Percentiles rank a stretch among this genome's conserved stretches.
phyloP scores from a whole-genome alignment of 306 rosid species.

The Psophocarpus tetragonolobus region DNA sequence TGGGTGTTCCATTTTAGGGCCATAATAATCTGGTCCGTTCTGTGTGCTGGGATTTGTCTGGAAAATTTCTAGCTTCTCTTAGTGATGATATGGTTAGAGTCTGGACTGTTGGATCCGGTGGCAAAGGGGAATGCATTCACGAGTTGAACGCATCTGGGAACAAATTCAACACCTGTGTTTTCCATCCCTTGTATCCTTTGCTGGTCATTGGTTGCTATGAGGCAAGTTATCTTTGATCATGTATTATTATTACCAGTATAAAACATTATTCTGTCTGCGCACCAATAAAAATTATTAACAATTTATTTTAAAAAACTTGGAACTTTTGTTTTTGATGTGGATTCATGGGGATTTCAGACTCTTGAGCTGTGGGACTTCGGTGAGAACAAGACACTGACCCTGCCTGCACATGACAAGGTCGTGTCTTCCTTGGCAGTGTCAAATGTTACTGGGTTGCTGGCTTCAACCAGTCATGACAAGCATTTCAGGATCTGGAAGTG shows the following conservation, averaged over 20 bases:
- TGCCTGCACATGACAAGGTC: slow-evolving; percentile 60
- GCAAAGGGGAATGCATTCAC: slow-evolving; percentile 53
- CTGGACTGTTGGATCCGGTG: slow-evolving; percentile 58
- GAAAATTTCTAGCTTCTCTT: slow-evolving; percentile 72
- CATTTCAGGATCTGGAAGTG: slow-evolving; percentile 80
- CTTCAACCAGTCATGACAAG: slow-evolving; percentile 75
- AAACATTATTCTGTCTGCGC: slow-evolving; percentile 3
- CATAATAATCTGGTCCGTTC: slow-evolving; percentile 58
- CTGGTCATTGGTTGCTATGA: slow-evolving; percentile 65
- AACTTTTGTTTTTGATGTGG: slow-evolving; percentile 17
- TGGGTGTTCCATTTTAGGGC: slow-evolving; percentile 52
- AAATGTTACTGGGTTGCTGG: slow-evolving; percentile 55
- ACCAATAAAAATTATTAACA: background rate
- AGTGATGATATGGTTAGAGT: slow-evolving; percentile 66
- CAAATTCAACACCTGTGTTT: slow-evolving; percentile 57
- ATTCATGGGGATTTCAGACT: slow-evolving; percentile 46
- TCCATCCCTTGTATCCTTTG: slow-evolving; percentile 66
- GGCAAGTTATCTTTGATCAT: slow-evolving; percentile 42
- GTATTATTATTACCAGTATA: background rate
- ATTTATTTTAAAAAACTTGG: background rate
- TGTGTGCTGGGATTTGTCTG: slow-evolving; percentile 75
- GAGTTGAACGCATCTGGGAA: slow-evolving; percentile 48
- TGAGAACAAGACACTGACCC: slow-evolving; percentile 51
- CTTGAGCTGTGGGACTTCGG: slow-evolving; percentile 70
- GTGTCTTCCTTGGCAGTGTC: slow-evolving; percentile 72